Percentiles rank a stretch among this genome's conserved stretches.
These are phyloP conservation scores for Pterothamnion heteromorphum DNA, from an alignment of 31 red algal species.

Conservation along the genomic window DNA sequence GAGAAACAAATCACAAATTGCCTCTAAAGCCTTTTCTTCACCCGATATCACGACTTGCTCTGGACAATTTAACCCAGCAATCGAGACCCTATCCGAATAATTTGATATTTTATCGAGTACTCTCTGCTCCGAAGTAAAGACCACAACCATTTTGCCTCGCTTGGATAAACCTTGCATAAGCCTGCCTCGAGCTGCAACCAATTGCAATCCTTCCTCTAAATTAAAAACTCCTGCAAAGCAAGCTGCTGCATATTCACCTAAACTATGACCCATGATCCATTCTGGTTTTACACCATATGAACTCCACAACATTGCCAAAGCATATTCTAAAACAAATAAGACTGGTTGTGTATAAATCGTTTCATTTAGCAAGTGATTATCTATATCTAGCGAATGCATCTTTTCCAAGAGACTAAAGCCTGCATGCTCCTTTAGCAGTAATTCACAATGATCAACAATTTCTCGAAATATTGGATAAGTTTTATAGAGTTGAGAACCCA, in stretches of 20 bases:
- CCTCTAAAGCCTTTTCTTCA: constrained; percentile 1
- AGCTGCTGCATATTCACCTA: constrained; percentile 32
- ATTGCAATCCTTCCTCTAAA: constrained; percentile 13
- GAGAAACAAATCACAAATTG: background rate
- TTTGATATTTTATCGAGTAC: background rate
- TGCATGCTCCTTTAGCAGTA: background rate
- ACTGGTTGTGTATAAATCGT: background rate
- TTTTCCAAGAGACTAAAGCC: background rate
- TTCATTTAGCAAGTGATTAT: background rate
- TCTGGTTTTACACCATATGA: constrained; percentile 11
- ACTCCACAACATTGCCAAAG: background rate
- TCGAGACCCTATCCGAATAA: background rate
- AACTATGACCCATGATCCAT: constrained; percentile 13
- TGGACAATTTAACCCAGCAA: constrained; percentile 15
- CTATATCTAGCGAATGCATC: background rate
- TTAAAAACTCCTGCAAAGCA: constrained; percentile 21
- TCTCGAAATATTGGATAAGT: background rate
- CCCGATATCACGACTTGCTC: constrained; percentile 9
- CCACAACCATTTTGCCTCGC: background rate
- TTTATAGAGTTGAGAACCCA: constrained; percentile 8
- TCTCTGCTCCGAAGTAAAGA: background rate
- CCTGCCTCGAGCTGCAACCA: constrained; percentile 21
- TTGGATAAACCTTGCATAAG: background rate
- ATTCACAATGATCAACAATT: background rate
- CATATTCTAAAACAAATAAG: constrained; percentile 28